Evolutionary conservation across 768 basidiomycete genomes (phyloP), one percentile per base, ranked within the genome.

Genomic region (Cystobasidiopsis lactophilus): DNA sequence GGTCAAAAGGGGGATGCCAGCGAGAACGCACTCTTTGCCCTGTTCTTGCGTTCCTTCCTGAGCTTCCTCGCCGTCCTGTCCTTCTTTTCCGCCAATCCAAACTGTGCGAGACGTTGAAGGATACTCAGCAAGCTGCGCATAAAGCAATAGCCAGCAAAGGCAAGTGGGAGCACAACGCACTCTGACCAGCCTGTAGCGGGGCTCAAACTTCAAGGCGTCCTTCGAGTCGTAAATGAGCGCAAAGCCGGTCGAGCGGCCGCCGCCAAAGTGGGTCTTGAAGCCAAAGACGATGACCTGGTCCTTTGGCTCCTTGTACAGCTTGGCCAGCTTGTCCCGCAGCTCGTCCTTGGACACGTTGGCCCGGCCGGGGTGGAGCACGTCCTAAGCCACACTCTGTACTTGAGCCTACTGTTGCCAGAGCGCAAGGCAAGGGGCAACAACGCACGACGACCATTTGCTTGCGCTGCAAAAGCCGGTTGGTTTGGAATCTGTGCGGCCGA

Each of bases 41-140:
- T 80, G 73, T 98, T 98, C 78, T 98, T 98, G 65, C 93, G 79
- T 75, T 96, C 91, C 74, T 96, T 95, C 70, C 93, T 81, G 70
- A 96, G 78, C 70, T 96, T 96, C 66, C 93, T 82, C 59, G 85
- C 86, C 51, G 91, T 73, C 70, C 80, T 85, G 40, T 85, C 83
- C 58, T 80, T 78, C 73, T 95, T 93, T 58, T 73, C 54, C 31
- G 62, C 68, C 59, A 71, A 67, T 53, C 68, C 69, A 61, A 63
- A 65, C 68, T 69, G 62, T 29, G 13, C 19, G 13, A 50, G 31
- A 14, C 30, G 14, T 49, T 16, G 14, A 35, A 5, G 26, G n/a
- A 29, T 37, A 43, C 27, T n/a, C 27, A 45, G 50, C n/a, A n/a
- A n/a, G 21, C 35, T 38, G 38, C 27, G 40, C 39, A 23, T 18